phyloP scores from a whole-genome alignment of 805 yeast species.

The Lipomyces chichibuensis region DNA sequence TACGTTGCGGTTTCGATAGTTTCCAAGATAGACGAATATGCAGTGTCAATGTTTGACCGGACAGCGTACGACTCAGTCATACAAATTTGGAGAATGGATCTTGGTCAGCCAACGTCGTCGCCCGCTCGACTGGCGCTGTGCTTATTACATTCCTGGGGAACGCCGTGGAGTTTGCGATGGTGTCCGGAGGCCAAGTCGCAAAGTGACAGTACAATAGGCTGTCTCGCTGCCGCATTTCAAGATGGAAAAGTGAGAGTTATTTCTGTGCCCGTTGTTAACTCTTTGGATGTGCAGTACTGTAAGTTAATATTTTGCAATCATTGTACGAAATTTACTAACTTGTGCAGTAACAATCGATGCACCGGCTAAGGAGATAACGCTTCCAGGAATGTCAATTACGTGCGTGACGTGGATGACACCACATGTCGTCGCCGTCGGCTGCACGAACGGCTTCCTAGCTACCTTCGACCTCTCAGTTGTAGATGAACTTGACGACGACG shows the following conservation, averaged over 20 bases:
- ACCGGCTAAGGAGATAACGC: slow-evolving; percentile 12
- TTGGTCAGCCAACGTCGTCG: neutral
- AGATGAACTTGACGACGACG: neutral
- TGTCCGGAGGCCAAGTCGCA: slow-evolving; percentile 18
- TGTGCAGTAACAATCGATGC: slow-evolving; percentile 3
- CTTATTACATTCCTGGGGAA: slow-evolving; percentile 33
- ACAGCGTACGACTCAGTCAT: slow-evolving; percentile 17
- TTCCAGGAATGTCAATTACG: slow-evolving; percentile 26
- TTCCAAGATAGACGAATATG: slow-evolving; percentile 17
- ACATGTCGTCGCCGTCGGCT: slow-evolving; percentile 28
- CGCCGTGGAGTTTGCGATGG: slow-evolving; percentile 32
- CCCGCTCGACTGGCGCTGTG: slow-evolving; percentile 13
- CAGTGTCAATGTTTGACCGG: slow-evolving; percentile 5
- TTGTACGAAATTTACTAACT: neutral
- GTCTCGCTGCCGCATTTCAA: slow-evolving; percentile 25
- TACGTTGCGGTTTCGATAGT: slow-evolving; percentile 26
- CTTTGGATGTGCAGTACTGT: neutral
- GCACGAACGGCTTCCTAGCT: slow-evolving; percentile 30
- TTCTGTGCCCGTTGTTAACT: slow-evolving; percentile 6
- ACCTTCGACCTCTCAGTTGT: slow-evolving; percentile 15
- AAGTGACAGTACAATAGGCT: slow-evolving; percentile 3
- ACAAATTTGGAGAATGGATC: slow-evolving; percentile 30
- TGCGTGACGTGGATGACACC: slow-evolving; percentile 27
- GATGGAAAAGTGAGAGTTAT: slow-evolving; percentile 34
- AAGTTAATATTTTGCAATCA: neutral